Percentiles rank a stretch among this genome's conserved stretches.
Evolutionary conservation across 306 rosid genomes (phyloP).

Genomic region (Astragalus glycyphyllos): DNA sequence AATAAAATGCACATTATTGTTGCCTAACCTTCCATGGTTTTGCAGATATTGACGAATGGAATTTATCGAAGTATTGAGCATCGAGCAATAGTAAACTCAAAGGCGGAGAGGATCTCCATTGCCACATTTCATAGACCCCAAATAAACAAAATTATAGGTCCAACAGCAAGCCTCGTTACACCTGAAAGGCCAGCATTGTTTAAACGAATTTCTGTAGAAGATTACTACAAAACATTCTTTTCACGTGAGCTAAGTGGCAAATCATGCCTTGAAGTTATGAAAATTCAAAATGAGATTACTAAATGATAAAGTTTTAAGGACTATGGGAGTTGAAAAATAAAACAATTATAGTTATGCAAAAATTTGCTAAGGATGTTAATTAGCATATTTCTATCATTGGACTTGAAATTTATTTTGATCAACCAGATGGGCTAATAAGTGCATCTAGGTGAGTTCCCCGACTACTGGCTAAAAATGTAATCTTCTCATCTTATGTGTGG

Average conservation of each 20-base stretch:
- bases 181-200: conserved; percentile 23
- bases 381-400: too few species aligned
- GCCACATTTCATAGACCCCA: conserved; percentile 27
- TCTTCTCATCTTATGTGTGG: too few species aligned
- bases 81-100: conserved; percentile 20
- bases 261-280: conserved; percentile 22
- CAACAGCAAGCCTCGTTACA: not conserved
- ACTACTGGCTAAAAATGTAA: too few species aligned
- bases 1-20: too few species aligned
- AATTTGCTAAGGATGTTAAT: too few species aligned
- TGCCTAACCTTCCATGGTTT: not conserved
- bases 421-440: too few species aligned
- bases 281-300: not conserved
- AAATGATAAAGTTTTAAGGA: too few species aligned
- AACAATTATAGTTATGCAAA: too few species aligned
- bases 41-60: conserved; percentile 44
- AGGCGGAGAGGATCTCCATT: not conserved
- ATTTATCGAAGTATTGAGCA: conserved; percentile 42
- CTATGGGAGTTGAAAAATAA: too few species aligned
- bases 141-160: not conserved
- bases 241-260: conserved; percentile 10
- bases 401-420: too few species aligned
- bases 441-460: too few species aligned
- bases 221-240: conserved; percentile 24
- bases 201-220: conserved; percentile 21